Conservation (phyloP, 306 rosid genomes). For the Sindora glabra region DNA sequence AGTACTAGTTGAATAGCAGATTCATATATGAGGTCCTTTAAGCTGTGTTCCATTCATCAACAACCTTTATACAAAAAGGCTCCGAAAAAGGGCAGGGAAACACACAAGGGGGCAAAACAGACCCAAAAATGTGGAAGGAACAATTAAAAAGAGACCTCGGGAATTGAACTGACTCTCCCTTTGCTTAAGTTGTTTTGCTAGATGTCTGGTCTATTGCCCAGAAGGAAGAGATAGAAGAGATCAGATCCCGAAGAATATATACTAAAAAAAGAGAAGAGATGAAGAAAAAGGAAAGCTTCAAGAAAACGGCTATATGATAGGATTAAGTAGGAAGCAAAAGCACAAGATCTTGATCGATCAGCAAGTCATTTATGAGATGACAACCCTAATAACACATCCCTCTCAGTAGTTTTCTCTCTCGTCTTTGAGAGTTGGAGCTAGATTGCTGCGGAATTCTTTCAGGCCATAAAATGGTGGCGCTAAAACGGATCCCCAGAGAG, state of each 20-base stretch:
- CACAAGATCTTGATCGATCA: too few relatives aligned
- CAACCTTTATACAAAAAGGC: conserved; percentile 19
- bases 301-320: conserved; percentile 32
- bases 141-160: conserved; percentile 37
- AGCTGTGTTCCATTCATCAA: conserved; percentile 8
- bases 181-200: not conserved
- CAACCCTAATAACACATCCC: conserved; percentile 47
- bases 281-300: not conserved
- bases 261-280: conserved; percentile 14
- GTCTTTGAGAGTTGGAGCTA: conserved; percentile 55
- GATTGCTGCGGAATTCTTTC: conserved; percentile 80
- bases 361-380: conserved; percentile 27
- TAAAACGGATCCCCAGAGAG: conserved; percentile 46
- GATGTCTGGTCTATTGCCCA: conserved; percentile 7
- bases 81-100: conserved; percentile 5
- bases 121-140: conserved; percentile 3
- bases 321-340: conserved; percentile 46
- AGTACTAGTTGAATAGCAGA: not conserved
- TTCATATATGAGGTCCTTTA: not conserved
- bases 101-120: conserved; percentile 3
- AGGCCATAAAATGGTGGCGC: conserved; percentile 55
- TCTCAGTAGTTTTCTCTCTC: conserved; percentile 42
- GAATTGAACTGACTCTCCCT: conserved; percentile 33
- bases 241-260: conserved; percentile 56
- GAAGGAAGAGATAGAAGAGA: conserved; percentile 23